Base-by-base conservation (phyloP, 2,329 filamentous ascomycete species). In the Cytospora paraplurivora region DNA sequence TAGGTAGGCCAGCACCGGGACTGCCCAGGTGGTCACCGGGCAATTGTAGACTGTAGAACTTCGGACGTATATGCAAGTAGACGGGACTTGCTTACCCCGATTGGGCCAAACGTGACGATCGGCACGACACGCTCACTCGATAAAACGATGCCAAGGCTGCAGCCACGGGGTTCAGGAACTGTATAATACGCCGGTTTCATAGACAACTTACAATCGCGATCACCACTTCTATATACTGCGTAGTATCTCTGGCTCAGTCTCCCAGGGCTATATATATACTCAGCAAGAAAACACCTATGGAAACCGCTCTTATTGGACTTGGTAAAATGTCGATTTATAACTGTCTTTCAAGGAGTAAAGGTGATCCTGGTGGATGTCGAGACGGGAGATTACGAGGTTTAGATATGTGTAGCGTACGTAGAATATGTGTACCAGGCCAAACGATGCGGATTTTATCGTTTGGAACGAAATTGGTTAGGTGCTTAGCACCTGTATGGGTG, bases 401-500 rank as follows among this genome's bases (percentile, higher is more conserved):
- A 1, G 11, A 4, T 1, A 3, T 21, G 1, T 47, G 44, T 11
- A 47, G 21, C 8, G 7, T 47, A 21, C 10, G 59, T 61, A 37
- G 50, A 50, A 38, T 61, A 61, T 38, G 15, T 7, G 7, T 13
- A 1, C 5, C 13, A 15, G 1, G 6, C 0, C 34, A 27, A 12
- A 19, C 4, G 34, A 12, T 27, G n/a, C 17, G 56, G 19, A 50
- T 17, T 12, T 7, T 7, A 32, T 1, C 8, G 32, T 6, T 35
- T 17, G 27, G 10, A 32, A 49, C 6, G 15, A 19, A 12, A 15
- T 33, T 41, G 51, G 32, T 61, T 61, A 61, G 51, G 38, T 61
- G 59, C 38, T 34, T 61, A 61, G 59, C 21, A 51, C 11, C 51
- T 61, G 59, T 51, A 55, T 50, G 47, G 51, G 10, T 61, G 59